Base-by-base conservation (phyloP, 371 early-diverging fungal genomes). In the Spraguea lophii region DNA sequence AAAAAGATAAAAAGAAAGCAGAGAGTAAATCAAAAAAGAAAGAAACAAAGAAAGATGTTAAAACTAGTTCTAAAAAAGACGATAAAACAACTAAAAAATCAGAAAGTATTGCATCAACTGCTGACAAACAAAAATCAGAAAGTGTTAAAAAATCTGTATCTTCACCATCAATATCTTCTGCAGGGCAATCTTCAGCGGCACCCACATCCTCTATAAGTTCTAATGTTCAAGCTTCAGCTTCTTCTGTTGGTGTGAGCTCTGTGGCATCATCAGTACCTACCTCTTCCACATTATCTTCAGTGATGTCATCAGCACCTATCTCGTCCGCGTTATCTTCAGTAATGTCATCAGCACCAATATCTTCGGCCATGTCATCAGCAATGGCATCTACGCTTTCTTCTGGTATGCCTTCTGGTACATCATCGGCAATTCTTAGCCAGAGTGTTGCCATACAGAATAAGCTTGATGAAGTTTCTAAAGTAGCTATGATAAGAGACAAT, bases 31-130 rank as follows among this genome's bases (percentile, higher is more conserved):
- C 22, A 12, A 0, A 54, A 32, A 44, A 13, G 6, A 49, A 49
- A 12, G 22, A 21, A 25, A 32, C 40, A 32, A 37, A 49, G 17
- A 35, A 39, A 20, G 24, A 49, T 23, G 37, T 46, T 0, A 39
- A 59, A 42, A 35, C 32, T 10, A 32, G 30, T 12, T 20, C 25
- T 20, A 22, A 57, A 13, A 21, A 47, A 15, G 30, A 43, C 1
- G 12, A n/a, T 4, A 19, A 49, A 37, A 48, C 52, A 40, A 41
- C 19, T 1, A 23, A 49, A 30, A 39, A 54, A 47, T 22, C 47
- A 43, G 45, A 9, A 43, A 19, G 49, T 16, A 9, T 34, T 10
- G n/a, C 39, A 10, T 3, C 50, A 13, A 4, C 50, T 15, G 50
- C 50, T 43, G 27, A 6, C 3, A 21, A n/a, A 13, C 17, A 22